Evolutionary conservation across 306 rosid species (phyloP), one percentile per base, ranked within the genome.

Genomic region (Benincasa hispida): DNA sequence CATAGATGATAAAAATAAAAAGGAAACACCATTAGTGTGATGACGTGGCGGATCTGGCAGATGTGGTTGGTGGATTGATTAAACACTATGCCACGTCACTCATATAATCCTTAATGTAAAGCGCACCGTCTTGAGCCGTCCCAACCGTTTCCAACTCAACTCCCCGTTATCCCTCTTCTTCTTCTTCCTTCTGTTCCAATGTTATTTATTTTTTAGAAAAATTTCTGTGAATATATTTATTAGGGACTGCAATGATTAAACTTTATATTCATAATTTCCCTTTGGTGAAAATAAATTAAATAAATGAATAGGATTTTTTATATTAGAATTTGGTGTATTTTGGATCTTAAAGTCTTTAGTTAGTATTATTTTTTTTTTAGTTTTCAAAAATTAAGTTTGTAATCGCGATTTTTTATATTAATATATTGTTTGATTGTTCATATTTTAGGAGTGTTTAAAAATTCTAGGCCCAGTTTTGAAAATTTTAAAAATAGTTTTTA

Each of bases 101-200:
- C 2, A 12, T 9, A 41, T 6, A 19, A 68, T 68, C 35, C 35
- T 68, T 68, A 41, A 68, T 68, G 55, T n/a, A 34, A 63, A 68
- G 74, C 74, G 53, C 74, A 68, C 74, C 74, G 74, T 68, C 74
- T 68, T 24, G 55, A 11, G 74, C 74, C 55, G 54, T 41, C 74
- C 74, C 74, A 68, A 68, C 74, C 6, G 74, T 42, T 24, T 41
- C 74, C 74, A 42, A 12, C 42, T 41, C 54, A 67, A 67, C 72
- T 63, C 72, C 72, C 72, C 72, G 48, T 62, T 62, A 17, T 62
- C 12, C 41, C 18, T 32, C 45, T 22, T 25, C 62, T 57, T 58
- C 24, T 58, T 35, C 28, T 10, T 41, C 14, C 41, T 32, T 15
- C 72, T 63, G 0, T 8, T 8, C 48, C 24, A 39, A 39, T 39